phyloP scores from a whole-genome alignment of 306 rosid genomes.

The Clitoria ternatea region DNA sequence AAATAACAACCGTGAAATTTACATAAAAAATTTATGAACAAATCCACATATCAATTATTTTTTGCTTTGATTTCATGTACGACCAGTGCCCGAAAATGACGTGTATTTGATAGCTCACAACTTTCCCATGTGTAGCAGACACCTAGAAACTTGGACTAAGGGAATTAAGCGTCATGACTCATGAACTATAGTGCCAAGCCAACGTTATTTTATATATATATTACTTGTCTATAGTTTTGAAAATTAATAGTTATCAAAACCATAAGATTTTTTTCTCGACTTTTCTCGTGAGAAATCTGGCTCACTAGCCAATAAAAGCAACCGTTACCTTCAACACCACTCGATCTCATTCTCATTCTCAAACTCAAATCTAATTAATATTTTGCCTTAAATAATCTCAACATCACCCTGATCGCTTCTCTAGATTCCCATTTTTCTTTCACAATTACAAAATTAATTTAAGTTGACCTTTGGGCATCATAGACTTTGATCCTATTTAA shows the following conservation, averaged over 20 bases:
- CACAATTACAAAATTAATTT: not conserved
- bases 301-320: slow-evolving; percentile 40
- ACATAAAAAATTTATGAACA: not conserved
- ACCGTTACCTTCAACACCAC: slow-evolving; percentile 28
- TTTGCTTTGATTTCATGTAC: not conserved
- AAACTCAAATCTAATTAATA: too few relatives aligned
- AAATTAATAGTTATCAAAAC: not conserved
- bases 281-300: slow-evolving; percentile 33
- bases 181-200: not conserved
- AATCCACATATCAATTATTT: not conserved
- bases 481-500: not conserved
- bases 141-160: slow-evolving; percentile 32
- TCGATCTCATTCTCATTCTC: slow-evolving; percentile 34
- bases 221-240: not conserved
- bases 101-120: slow-evolving; percentile 2
- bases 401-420: not conserved
- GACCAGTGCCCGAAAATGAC: slow-evolving; percentile 14
- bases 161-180: not conserved
- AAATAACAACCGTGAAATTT: slow-evolving; percentile 16
- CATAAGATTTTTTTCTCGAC: slow-evolving; percentile 23
- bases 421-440: not conserved
- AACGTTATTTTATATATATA: not conserved
- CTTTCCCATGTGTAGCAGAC: not conserved
- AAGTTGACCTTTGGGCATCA: not conserved
- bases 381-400: not conserved